A percentile compares a stretch with the other conserved stretches of the same genome.
Conservation (phyloP, 1,284 basidiomycete genomes). For the Schizophyllum commune region DNA sequence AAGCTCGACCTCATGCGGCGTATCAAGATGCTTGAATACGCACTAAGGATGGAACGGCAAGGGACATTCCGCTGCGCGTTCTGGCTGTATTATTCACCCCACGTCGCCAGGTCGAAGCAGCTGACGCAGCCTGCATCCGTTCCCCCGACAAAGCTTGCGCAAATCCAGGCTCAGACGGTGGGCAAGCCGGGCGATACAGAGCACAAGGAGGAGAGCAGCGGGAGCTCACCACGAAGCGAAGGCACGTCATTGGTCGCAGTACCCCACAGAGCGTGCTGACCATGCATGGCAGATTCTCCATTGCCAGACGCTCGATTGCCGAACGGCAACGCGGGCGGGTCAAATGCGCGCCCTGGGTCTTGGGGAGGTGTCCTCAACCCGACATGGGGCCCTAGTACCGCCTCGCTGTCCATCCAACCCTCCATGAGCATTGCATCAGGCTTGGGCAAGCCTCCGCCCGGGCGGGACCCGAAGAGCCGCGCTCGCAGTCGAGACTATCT, state of each 20-base stretch:
- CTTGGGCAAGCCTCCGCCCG: constrained; percentile 65
- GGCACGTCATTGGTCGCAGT: constrained; percentile 33
- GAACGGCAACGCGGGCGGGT: constrained; percentile 43
- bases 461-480: constrained; percentile 88
- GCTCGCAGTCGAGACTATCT: constrained; percentile 94
- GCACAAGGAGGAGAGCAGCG: constrained; percentile 69
- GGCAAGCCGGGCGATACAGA: constrained; percentile 50
- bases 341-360: constrained; percentile 40
- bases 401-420: constrained; percentile 31
- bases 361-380: constrained; percentile 41
- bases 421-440: constrained; percentile 17
- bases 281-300: constrained; percentile 49
- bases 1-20: constrained; percentile 93
- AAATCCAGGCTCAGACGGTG: constrained; percentile 47
- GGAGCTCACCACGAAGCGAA: constrained; percentile 76
- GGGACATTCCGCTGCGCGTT: constrained; percentile 19
- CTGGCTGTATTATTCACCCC: constrained; percentile 5
- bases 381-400: constrained; percentile 17
- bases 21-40: constrained; percentile 99
- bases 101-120: constrained; percentile 66
- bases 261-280: not conserved
- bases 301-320: constrained; percentile 61
- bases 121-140: constrained; percentile 47
- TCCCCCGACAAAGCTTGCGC: constrained; percentile 51
- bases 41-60: constrained; percentile 88